A percentile compares a stretch with the other conserved stretches of the same genome.
Conservation (phyloP, 305 asterid species). For the Nicotiana rustica region DNA sequence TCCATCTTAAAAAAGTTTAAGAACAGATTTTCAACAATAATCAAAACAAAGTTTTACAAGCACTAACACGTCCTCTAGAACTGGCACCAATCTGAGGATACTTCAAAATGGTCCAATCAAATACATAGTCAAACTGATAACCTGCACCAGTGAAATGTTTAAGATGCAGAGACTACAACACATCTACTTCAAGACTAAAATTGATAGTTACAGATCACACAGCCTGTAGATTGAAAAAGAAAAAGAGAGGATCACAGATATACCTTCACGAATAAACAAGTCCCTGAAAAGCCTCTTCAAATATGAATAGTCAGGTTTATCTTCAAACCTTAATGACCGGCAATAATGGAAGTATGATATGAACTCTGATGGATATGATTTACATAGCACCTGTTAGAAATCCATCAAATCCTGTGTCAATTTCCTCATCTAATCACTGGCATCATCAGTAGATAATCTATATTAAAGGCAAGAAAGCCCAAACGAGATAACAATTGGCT, state of each 20-base stretch:
- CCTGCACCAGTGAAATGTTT: constrained; percentile 56
- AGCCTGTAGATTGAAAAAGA: background rate
- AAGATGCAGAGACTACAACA: constrained; percentile 33
- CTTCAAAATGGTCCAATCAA: constrained; percentile 94
- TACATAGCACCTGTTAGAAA: constrained; percentile 74
- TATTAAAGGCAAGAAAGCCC: constrained; percentile 1
- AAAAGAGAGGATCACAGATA: background rate
- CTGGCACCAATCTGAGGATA: constrained; percentile 90
- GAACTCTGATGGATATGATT: constrained; percentile 86
- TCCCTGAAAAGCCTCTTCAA: constrained; percentile 93
- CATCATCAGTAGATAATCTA: constrained; percentile 9
- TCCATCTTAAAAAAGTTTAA: background rate
- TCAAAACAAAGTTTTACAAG: constrained; percentile 34
- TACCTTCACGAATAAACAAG: constrained; percentile 96
- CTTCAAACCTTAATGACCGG: constrained; percentile 90
- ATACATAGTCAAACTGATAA: constrained; percentile 91
- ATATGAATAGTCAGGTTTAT: constrained; percentile 93
- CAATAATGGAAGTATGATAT: constrained; percentile 91
- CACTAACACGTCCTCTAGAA: constrained; percentile 76
- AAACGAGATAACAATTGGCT: background rate
- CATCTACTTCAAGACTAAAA: constrained; percentile 16
- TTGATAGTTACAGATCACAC: background rate
- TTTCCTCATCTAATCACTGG: background rate
- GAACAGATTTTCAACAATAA: background rate
- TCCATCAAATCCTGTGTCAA: constrained; percentile 34